A percentile compares a stretch with the other conserved stretches of the same genome.
Evolutionary conservation across 139 green algal genomes (phyloP).

Genomic region (Coelastrella sp.): DNA sequence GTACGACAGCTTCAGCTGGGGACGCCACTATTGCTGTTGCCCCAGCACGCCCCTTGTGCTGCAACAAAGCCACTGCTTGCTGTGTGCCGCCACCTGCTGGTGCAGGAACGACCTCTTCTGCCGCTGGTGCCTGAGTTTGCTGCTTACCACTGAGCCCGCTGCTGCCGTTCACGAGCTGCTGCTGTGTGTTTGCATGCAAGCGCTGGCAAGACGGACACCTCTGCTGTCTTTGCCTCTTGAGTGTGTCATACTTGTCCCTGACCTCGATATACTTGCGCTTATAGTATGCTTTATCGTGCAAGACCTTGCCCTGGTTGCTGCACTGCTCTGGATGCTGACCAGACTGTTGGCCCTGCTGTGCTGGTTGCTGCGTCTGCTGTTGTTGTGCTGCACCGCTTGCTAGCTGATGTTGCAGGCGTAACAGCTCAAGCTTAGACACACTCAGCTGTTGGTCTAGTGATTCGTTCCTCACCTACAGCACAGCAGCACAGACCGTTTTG

Average conservation of each 20-base stretch:
- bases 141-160: neutral
- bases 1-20: neutral
- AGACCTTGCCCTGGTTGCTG: neutral
- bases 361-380: neutral
- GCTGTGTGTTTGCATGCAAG: neutral
- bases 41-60: neutral
- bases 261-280: slow-evolving; percentile 21
- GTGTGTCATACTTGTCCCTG: neutral
- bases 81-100: neutral
- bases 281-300: slow-evolving; percentile 29
- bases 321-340: neutral
- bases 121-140: neutral
- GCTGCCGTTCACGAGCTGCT: neutral
- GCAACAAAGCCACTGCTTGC: neutral
- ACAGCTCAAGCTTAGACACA: neutral
- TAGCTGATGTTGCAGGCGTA: neutral
- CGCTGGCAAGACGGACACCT: neutral
- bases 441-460: slow-evolving; percentile 8
- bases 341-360: slow-evolving; percentile 7
- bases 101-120: neutral
- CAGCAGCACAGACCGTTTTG: neutral
- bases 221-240: neutral
- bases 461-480: neutral
- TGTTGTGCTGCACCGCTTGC: neutral
- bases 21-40: neutral